These are phyloP conservation scores for Leptographium radiaticola DNA, from an alignment of 2,329 filamentous ascomycete genomes.

Conservation along the genomic window DNA sequence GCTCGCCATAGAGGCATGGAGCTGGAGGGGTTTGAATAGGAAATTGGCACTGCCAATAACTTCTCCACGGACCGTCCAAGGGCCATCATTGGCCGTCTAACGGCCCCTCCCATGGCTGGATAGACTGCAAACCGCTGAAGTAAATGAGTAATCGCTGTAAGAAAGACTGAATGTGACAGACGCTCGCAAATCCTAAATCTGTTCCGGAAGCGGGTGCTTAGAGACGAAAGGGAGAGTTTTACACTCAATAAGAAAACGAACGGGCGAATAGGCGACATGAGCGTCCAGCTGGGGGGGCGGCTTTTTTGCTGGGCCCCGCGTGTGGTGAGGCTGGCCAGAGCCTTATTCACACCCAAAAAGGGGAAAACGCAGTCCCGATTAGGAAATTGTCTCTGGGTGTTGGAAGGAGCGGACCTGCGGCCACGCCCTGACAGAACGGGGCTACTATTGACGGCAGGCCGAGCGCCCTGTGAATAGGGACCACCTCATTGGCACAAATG, in stretches of 20 bases:
- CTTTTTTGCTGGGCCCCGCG: neutral
- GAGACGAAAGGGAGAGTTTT: neutral
- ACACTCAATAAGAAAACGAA: neutral
- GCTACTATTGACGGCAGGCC: too few relatives aligned
- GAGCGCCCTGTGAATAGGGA: too few relatives aligned
- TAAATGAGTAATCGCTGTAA: neutral
- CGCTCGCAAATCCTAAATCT: neutral
- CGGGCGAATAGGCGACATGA: neutral
- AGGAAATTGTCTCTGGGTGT: constrained; percentile 2
- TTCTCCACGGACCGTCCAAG: neutral
- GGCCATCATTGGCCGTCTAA: too few relatives aligned
- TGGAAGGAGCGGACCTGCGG: too few relatives aligned
- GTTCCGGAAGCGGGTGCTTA: neutral
- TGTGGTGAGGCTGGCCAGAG: constrained; percentile 14
- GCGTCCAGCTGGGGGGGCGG: neutral
- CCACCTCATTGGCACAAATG: too few relatives aligned
- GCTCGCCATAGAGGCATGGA: neutral
- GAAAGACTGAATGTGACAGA: neutral
- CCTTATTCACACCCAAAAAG: constrained; percentile 21
- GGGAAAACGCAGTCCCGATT: constrained; percentile 10
- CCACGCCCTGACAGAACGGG: too few relatives aligned
- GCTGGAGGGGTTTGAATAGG: neutral
- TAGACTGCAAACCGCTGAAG: too few relatives aligned
- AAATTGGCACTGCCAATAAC: neutral
- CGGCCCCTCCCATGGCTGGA: too few relatives aligned